Evolutionary conservation across 495 filamentous ascomycete genomes (phyloP), one percentile per base, ranked within the genome.

Genomic region (Penicillium waksmanii): DNA sequence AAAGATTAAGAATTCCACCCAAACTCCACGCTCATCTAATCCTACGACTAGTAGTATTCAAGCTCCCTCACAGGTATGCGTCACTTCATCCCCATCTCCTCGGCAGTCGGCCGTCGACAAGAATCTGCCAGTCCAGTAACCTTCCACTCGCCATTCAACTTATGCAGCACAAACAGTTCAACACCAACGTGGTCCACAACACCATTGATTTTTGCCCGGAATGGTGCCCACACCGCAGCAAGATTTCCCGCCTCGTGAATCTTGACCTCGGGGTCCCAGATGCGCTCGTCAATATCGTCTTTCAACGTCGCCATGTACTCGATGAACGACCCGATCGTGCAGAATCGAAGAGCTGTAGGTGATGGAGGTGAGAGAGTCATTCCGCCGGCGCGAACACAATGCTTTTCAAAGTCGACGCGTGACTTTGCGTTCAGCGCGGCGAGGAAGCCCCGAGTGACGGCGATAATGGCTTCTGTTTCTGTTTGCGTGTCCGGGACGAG

Each of bases 101-200:
- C 71, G 25, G 66, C 70, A 10, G 70, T 73, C 34, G 73, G 74
- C 42, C 60, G 34, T 33, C 69, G 72, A 68, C 73, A 78, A 10
- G 74, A 76, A 71, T 78, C 73, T 5, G 71, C 74, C 55, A 77
- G 40, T 38, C 73, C 74, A 35, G 74, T 78, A 13, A 78, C 66
- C 61, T 76, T 78, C 76, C 74, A 77, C 51, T 61, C 61, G 5
- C 69, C 73, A 51, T 73, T 63, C 35, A 77, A 23, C 33, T 73
- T 77, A 65, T 78, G 73, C 25, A 77, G 54, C 10, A 77, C 48
- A 51, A 77, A 77, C 25, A 77, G 59, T 55, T 76, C 73, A 10
- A 77, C 73, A n/a, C 73, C 74, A 12, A 76, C 73, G 64, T 77
- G 74, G 38, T 78, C 65, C 54, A 78, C 66, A 7, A 73, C 62